Evolutionary conservation across 2,329 filamentous ascomycete genomes (phyloP), one percentile per base, ranked within the genome.

Genomic region (Ciborinia camelliae): DNA sequence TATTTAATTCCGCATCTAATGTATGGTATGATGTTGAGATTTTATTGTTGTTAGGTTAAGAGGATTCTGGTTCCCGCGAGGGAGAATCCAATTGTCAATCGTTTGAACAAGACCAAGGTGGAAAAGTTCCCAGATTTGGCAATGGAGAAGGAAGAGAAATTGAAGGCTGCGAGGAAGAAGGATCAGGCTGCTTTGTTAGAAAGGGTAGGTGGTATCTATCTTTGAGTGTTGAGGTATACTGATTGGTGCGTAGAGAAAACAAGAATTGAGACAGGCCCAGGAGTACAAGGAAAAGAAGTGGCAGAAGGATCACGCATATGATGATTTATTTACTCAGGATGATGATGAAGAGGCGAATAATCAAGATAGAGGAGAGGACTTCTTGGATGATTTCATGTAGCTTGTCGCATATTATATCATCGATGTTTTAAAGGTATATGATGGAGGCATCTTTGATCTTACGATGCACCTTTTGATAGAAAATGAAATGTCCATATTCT

Each of bases 261-360:
- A 93, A 76, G 91, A 95, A 72, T 86, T 85, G 0, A 81, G 81
- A 45, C 76, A 92, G 54, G 85, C 87, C 58, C 89, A 92, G 77
- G 91, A 97, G 80, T 84, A 91, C 69, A 90, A 91, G 77, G 89
- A 96, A 77, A 86, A 94, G 79, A 96, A 96, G 77, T 96, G 88
- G 83, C 91, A 96, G 78, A 95, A 95, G 79, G 92, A 97, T n/a
- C 94, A 99, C 78, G 94, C 93, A 2, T 99, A 99, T 77, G 95
- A 98, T 75, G 92, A 97, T 54, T 78, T 97, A 62, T 92, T 97
- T 77, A 86, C 85, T 5, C 91, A 97, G 65, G 89, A 90, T 72
- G 83, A 96, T 80, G 86, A 86, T 51, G 79, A 77, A 28, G 79
- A 77, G 28, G 86, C 87, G 63, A 97, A 89, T 79, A 99, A 99